Base-by-base conservation (phyloP, 2,329 filamentous ascomycete species). In the Pseudopithomyces maydicus region DNA sequence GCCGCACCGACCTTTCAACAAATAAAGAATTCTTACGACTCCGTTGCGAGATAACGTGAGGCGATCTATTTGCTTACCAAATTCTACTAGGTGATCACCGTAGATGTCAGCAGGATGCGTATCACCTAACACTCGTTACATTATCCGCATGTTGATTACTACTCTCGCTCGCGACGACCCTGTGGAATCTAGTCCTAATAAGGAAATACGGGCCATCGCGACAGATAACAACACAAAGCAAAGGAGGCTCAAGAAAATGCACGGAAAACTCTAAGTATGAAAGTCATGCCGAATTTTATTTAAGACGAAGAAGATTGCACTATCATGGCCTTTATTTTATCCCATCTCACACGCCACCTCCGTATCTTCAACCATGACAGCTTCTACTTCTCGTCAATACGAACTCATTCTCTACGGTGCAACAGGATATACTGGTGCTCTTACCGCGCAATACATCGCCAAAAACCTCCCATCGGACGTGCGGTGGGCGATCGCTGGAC, bases 361-460 rank as follows among this genome's bases (percentile, higher is more conserved):
- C 5, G 15, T 19, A 1, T 43, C 20, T 12, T 43, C 8, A 23
- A 12, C 10, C 14, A 43, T 43, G 41, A 23, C 41, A 14, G 41
- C 8, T 14, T 14, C 41, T 23, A 23, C 22, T 6, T 10, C 23
- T n/a, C 52, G 52, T 17, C 14, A 50, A 44, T 55, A 55, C 51
- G 56, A 62, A 29, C 48, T 57, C 35, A 41, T 62, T 23, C 26
- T 62, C 17, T 56, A 59, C 2, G 59, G 59, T 10, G 57, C 56
- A 44, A 62, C 59, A 2, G 59, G 57, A 14, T 62, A 57, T 26
- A 59, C 56, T 14, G 59, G 56, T 35, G 32, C 20, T 2, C 54
- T 62, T 5, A 52, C 46, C n/a, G 56, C 57, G 14, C 50, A 59
- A 20, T 50, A 59, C 35, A 59, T 62, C 23, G 48, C 54, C 12